Evolutionary conservation across 139 green algal genomes (phyloP).

Genomic region (Nannochloris sp.): DNA sequence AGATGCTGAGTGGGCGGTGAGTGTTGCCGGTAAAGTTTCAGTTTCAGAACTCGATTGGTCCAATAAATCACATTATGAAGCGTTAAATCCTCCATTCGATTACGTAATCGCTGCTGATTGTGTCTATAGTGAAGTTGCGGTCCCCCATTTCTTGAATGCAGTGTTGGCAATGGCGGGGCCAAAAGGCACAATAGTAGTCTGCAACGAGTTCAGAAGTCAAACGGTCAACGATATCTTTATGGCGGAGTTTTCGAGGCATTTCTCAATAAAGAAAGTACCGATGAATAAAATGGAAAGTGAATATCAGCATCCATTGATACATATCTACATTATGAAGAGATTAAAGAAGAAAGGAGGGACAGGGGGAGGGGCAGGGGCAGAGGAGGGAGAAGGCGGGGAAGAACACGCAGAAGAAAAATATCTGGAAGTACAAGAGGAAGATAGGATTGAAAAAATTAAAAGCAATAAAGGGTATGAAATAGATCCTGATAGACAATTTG

Average conservation of each 20-base stretch:
- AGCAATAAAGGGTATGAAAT: too few species aligned
- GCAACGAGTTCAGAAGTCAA: conserved; percentile 72
- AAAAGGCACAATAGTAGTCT: conserved; percentile 42
- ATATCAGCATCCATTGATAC: conserved; percentile 59
- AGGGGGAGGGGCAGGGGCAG: too few species aligned
- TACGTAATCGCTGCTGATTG: conserved; percentile 68
- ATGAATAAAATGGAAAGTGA: conserved; percentile 47
- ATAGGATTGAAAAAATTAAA: too few species aligned
- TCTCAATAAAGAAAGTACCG: conserved; percentile 48
- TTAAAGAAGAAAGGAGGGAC: too few species aligned
- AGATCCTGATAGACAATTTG: too few species aligned
- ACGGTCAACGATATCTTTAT: conserved; percentile 64
- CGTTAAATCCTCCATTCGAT: conserved; percentile 54
- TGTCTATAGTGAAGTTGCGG: conserved; percentile 73
- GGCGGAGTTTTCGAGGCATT: conserved; percentile 41
- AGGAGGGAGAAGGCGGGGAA: too few species aligned
- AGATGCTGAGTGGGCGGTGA: background rate
- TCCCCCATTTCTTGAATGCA: conserved; percentile 17
- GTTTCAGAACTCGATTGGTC: conserved; percentile 76
- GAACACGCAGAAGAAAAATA: too few species aligned
- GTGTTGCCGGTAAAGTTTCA: conserved; percentile 34
- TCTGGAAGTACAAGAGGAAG: too few species aligned
- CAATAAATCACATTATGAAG: conserved; percentile 16
- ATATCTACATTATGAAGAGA: conserved; percentile 68
- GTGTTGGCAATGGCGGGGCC: conserved; percentile 11